Evolutionary conservation across 2,329 filamentous ascomycete species (phyloP), one percentile per base, ranked within the genome.

Genomic region (Samsoniella hepiali): DNA sequence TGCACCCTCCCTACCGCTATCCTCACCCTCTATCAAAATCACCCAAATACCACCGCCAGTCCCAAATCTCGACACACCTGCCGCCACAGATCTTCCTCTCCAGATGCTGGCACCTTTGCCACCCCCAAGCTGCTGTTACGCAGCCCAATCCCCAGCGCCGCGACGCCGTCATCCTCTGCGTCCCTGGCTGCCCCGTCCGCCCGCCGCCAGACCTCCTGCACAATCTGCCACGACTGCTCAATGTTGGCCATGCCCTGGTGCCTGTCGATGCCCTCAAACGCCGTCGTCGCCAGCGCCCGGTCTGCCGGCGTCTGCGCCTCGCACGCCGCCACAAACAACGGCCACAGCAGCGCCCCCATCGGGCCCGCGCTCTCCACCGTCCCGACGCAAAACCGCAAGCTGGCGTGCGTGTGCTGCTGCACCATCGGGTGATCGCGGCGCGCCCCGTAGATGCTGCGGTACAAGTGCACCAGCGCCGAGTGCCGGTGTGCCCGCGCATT

Each of bases 191-290:
- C 67, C 63, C 40, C 70, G 63, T 87, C 84, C 0, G 79, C 79
- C 62, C 84, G 76, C 62, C 77, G 78, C 84, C 86, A 89, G 10
- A 89, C 82, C 70, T 88, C 85, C 67, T 83, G 78, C 3, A 87
- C 81, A 42, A 89, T 83, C 13, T 78, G 78, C 83, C 85, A 87
- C 3, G 85, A 82, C 65, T 84, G 78, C 65, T 80, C 80, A 63
- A 89, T 88, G 68, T 89, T 89, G 22, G 80, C 81, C 86, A 88
- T 88, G 27, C 86, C 85, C 71, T 88, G 87, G 22, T 85, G 75
- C 60, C 76, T 78, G 64, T 83, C 81, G 9, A 87, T 77, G 5
- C 81, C 81, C 5, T 73, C 71, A 68, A 88, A 88, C 0, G 83
- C 77, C 62, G 76, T 75, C 32, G 77, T 72, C 4, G 85, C 84